phyloP scores from a whole-genome alignment of 2,329 filamentous ascomycete species.

The Ophiosphaerella herpotricha region DNA sequence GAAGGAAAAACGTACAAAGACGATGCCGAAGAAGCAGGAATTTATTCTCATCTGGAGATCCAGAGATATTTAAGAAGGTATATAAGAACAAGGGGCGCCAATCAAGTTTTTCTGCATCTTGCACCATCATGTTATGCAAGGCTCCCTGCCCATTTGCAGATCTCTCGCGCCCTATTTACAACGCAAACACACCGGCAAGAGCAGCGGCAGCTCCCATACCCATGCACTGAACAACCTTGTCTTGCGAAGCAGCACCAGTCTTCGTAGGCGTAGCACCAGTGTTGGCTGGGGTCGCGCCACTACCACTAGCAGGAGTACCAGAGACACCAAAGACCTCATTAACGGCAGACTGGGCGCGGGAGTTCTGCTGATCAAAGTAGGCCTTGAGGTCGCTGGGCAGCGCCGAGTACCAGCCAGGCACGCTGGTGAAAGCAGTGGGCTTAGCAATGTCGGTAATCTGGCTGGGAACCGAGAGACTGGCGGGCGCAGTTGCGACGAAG shows the following conservation, averaged over 20 bases:
- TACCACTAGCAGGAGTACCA: not conserved
- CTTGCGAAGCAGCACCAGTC: slow-evolving; percentile 11
- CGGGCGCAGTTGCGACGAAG: slow-evolving; percentile 21
- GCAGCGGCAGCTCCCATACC: slow-evolving; percentile 24
- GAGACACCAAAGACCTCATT: slow-evolving; percentile 13
- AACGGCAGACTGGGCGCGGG: slow-evolving; percentile 19
- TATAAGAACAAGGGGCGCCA: not conserved
- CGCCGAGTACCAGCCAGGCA: slow-evolving; percentile 28
- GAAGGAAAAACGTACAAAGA: not conserved
- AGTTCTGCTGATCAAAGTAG: slow-evolving; percentile 28
- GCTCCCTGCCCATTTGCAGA: not conserved
- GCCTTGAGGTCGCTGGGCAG: slow-evolving; percentile 29
- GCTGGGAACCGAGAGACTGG: slow-evolving; percentile 18
- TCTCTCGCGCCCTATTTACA: slow-evolving; percentile 9
- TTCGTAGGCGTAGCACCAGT: slow-evolving; percentile 3
- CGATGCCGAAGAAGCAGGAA: not conserved
- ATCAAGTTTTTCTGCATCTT: too few species aligned
- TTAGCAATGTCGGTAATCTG: slow-evolving; percentile 18
- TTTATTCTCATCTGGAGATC: not conserved
- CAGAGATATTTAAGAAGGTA: not conserved
- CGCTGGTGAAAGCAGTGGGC: slow-evolving; percentile 19
- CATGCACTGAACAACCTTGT: slow-evolving; percentile 12
- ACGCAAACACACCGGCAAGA: slow-evolving; percentile 27
- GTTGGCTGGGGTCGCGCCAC: slow-evolving; percentile 5
- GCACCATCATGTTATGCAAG: not conserved